Evolutionary conservation across 345 rosid genomes (phyloP).

Genomic region (Euclidium syriacum): DNA sequence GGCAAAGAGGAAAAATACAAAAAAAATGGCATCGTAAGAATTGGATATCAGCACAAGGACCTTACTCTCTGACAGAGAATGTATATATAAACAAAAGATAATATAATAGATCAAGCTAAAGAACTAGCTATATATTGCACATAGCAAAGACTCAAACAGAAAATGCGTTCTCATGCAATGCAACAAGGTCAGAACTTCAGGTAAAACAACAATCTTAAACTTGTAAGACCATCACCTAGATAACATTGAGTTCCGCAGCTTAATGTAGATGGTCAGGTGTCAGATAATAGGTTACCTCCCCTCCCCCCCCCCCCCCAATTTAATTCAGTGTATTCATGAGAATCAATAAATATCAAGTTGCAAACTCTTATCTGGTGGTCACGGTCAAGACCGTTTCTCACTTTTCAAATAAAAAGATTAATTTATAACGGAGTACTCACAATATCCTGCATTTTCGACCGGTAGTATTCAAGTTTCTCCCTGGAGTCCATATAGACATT

Average conservation of each 20-base stretch:
- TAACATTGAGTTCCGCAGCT: not conserved
- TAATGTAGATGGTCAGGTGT: not conserved
- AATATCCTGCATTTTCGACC: constrained; percentile 92
- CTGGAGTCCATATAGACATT: constrained; percentile 74
- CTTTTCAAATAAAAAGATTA: constrained; percentile 7
- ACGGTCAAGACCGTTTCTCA: not conserved
- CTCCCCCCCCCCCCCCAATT: too few species aligned
- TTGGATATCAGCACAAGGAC: constrained; percentile 3
- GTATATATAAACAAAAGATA: not conserved
- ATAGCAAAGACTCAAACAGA: constrained; percentile 6
- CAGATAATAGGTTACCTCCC: too few species aligned
- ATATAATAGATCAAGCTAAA: constrained; percentile 3
- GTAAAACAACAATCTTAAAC: not conserved
- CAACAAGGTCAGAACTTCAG: not conserved
- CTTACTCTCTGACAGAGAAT: not conserved
- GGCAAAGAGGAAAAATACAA: constrained; percentile 7
- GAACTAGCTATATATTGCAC: not conserved
- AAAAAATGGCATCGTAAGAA: constrained; percentile 5
- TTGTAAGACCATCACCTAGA: constrained; percentile 1
- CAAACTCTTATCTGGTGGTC: not conserved
- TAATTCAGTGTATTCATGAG: too few species aligned
- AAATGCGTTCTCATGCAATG: not conserved
- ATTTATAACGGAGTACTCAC: constrained; percentile 50
- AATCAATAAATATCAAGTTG: not conserved
- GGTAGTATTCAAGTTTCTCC: constrained; percentile 92